phyloP scores from a whole-genome alignment of 345 rosid species.

The Dimocarpus longan region DNA sequence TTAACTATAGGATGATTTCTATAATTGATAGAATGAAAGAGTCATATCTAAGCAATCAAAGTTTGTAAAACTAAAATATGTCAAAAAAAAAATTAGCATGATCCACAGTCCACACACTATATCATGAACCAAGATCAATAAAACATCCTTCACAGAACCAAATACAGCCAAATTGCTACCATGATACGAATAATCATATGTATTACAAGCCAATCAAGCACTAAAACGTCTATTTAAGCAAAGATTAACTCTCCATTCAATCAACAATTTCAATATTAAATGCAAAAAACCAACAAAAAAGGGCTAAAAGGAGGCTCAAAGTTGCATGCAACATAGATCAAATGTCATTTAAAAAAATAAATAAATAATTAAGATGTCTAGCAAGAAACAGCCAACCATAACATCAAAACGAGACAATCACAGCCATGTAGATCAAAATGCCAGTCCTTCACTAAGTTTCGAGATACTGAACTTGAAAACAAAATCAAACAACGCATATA shows the following conservation, averaged over 20 bases:
- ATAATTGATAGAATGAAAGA: slow-evolving; percentile 27
- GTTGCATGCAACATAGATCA: slow-evolving; percentile 31
- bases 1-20: slow-evolving; percentile 21
- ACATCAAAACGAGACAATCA: slow-evolving; percentile 14
- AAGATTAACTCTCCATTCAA: slow-evolving; percentile 1
- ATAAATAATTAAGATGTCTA: not conserved
- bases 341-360: not conserved
- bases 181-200: not conserved
- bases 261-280: not conserved
- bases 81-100: not conserved
- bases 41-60: slow-evolving; percentile 4
- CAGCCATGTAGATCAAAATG: slow-evolving; percentile 26
- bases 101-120: slow-evolving; percentile 17
- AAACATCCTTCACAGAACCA: slow-evolving; percentile 6
- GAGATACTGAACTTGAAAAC: not conserved
- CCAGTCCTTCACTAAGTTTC: slow-evolving; percentile 19
- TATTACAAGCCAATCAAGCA: not conserved
- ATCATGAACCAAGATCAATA: slow-evolving; percentile 9
- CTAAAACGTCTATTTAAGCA: not conserved
- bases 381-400: slow-evolving; percentile 13
- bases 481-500: slow-evolving; percentile 23
- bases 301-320: slow-evolving; percentile 6
- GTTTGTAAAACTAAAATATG: not conserved
- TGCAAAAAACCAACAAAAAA: slow-evolving; percentile 5
- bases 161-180: not conserved